Evolutionary conservation across 2,329 filamentous ascomycete genomes (phyloP).

Genomic region (Penicillium sp.): DNA sequence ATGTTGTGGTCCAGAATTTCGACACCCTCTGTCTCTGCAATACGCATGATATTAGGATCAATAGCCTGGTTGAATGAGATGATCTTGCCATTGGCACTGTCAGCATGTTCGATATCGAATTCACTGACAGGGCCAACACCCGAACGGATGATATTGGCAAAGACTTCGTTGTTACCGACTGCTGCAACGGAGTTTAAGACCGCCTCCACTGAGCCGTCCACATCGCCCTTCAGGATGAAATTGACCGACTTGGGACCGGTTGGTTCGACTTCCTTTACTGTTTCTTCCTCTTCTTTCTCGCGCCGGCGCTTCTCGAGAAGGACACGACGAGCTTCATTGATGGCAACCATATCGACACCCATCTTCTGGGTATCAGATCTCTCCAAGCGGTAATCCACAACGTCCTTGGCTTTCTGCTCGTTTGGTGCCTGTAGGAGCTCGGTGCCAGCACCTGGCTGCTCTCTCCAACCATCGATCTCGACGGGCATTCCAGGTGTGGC

Average conservation of each 20-base stretch:
- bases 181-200: conserved; percentile 73
- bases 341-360: conserved; percentile 69
- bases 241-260: conserved; percentile 60
- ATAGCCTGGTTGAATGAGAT: conserved; percentile 81
- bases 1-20: conserved; percentile 77
- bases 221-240: conserved; percentile 89
- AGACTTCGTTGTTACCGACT: conserved; percentile 81
- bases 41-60: conserved; percentile 63
- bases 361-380: conserved; percentile 65
- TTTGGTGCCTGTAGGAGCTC: conserved; percentile 78
- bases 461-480: conserved; percentile 92
- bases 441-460: conserved; percentile 80
- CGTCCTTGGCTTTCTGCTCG: conserved; percentile 74
- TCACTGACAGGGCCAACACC: conserved; percentile 76
- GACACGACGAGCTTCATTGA: conserved; percentile 66
- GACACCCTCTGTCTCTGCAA: conserved; percentile 71
- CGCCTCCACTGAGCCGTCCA: conserved; percentile 90
- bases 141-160: conserved; percentile 71
- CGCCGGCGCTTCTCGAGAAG: conserved; percentile 53
- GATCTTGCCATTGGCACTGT: conserved; percentile 70
- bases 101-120: conserved; percentile 85
- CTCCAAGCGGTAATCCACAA: conserved; percentile 73
- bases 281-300: conserved; percentile 36
- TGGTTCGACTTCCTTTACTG: conserved; percentile 34
- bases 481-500: conserved; percentile 86